Percentiles rank a stretch among this genome's conserved stretches.
Evolutionary conservation across 441 rosid genomes (phyloP).

Genomic region (Adansonia rubrostipa): DNA sequence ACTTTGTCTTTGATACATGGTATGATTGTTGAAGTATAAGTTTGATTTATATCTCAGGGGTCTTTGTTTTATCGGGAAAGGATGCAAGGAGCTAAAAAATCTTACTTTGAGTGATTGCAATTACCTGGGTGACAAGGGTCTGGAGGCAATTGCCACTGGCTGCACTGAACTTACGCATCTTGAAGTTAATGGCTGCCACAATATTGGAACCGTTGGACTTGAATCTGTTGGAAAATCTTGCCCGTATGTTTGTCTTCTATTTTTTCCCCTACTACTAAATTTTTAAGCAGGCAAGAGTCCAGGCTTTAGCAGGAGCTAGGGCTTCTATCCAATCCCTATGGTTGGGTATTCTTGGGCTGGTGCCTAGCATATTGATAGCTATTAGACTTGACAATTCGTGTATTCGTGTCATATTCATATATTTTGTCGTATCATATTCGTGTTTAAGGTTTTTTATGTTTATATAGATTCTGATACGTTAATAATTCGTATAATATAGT

Average conservation of each 20-base stretch:
- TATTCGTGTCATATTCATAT: no score
- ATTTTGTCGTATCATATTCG: no score
- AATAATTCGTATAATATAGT: no score
- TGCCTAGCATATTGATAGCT: no score
- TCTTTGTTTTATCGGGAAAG: slow-evolving; percentile 64
- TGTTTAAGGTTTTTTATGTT: no score
- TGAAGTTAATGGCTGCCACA: slow-evolving; percentile 91
- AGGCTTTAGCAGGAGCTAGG: background rate
- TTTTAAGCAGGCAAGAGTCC: background rate
- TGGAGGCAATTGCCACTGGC: slow-evolving; percentile 77
- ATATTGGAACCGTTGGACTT: slow-evolving; percentile 78
- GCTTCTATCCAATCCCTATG: slow-evolving; percentile 12
- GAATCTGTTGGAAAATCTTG: slow-evolving; percentile 82
- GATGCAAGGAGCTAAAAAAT: slow-evolving; percentile 76
- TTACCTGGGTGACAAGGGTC: slow-evolving; percentile 72
- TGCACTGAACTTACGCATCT: slow-evolving; percentile 80
- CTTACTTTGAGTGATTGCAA: slow-evolving; percentile 81
- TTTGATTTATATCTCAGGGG: slow-evolving; percentile 59
- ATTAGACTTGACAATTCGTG: no score
- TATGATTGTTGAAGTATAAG: slow-evolving; percentile 12
- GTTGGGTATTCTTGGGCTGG: slow-evolving; percentile 1
- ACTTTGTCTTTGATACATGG: background rate
- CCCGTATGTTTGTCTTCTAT: slow-evolving; percentile 52
- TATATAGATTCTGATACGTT: no score
- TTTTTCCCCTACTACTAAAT: background rate